A percentile compares a stretch with the other conserved stretches of the same genome.
These are phyloP conservation scores for Larix sibirica DNA, from an alignment of 83 land plant genomes.

Conservation along the genomic window DNA sequence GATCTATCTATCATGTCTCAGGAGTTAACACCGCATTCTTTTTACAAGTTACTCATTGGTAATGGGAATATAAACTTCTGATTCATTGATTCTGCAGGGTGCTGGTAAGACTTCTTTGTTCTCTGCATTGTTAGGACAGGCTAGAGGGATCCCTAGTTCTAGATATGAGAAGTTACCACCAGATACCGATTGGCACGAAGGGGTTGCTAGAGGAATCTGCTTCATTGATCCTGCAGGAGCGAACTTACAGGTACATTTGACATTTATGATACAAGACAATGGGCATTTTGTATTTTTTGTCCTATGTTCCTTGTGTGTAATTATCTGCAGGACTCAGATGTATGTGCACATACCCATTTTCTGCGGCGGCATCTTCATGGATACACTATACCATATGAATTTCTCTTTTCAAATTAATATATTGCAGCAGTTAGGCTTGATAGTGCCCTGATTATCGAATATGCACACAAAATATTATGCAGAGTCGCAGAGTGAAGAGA, in stretches of 20 bases:
- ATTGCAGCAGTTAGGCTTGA: no score
- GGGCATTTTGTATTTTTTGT: not conserved
- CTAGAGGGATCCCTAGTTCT: conserved; percentile 21
- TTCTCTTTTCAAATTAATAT: no score
- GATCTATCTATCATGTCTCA: not conserved
- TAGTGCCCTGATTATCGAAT: no score
- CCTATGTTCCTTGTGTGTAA: not conserved
- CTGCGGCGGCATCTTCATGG: not conserved
- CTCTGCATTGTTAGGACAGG: conserved; percentile 67
- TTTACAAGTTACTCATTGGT: not conserved
- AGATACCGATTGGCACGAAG: conserved; percentile 60
- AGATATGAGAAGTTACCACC: conserved; percentile 46
- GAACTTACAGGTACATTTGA: conserved; percentile 72
- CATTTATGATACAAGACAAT: not conserved
- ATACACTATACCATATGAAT: no score
- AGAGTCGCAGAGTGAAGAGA: no score
- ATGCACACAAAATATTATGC: no score
- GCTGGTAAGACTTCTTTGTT: conserved; percentile 93
- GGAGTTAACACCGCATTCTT: not conserved
- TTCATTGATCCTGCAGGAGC: conserved; percentile 81
- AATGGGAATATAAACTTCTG: not conserved
- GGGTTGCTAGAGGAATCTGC: conserved; percentile 74
- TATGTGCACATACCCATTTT: not conserved
- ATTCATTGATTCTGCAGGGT: conserved; percentile 51
- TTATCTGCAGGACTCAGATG: not conserved